Base-by-base conservation (phyloP, 805 yeast genomes). In the Wickerhamia fluorescens region DNA sequence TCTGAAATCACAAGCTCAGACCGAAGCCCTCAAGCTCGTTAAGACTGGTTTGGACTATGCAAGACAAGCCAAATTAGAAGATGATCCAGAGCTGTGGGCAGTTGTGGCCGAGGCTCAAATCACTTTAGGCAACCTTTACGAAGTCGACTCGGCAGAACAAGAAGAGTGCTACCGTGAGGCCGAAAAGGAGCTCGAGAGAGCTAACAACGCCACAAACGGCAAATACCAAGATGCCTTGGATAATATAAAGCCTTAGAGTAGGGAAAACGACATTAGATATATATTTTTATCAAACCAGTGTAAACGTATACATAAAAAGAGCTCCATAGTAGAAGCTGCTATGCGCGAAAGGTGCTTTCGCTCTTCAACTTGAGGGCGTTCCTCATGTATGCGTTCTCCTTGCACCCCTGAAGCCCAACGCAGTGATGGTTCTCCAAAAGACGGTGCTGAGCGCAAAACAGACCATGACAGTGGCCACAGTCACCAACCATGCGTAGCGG, bases 91-190 rank as follows among this genome's bases (percentile, higher is more conserved):
- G 34, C 66, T 81, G 4, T 81, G 89, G 84, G 94, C 78, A 8
- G 72, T 75, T 45, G 68, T 82, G 25, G 95, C 96, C 1, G 97
- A 89, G 53, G 88, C 94, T 1, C 63, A 74, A 45, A 84, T 89
- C 20, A 73, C 81, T 10, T 58, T 83, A 41, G 96, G 88, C 10
- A 88, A 87, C 43, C 50, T 87, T 28, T 64, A 69, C 36, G 83
- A 78, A 6, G 58, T 72, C 15, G 86, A 79, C 16, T 66, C 79
- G 29, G 57, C 60, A 19, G 81, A 78, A 24, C 95, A 86, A 56
- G 83, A 79, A 35, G 44, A 62, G 4, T 58, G 70, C 28, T 88
- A 88, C 51, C 52, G 55, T 11, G 63, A 69, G 32, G 97, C 96
- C 1, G 88, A 85, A 44, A 57, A 61, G 35, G 65, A 74, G 16